These are phyloP conservation scores for Colletotrichum graminicola DNA, from an alignment of 2,329 filamentous ascomycete genomes.

Conservation along the genomic window DNA sequence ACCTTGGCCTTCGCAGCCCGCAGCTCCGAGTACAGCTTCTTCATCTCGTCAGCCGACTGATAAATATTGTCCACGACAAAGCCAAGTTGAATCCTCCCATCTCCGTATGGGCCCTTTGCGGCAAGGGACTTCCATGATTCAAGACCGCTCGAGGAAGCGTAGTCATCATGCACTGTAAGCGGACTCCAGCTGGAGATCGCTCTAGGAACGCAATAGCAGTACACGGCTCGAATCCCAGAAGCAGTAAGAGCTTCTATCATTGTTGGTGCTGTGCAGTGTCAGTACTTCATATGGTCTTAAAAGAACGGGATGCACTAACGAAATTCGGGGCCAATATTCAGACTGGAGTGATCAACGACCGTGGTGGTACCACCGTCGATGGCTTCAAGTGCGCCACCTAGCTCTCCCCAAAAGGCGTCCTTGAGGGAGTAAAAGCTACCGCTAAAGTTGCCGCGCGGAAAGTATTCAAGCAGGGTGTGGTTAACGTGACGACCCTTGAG, in stretches of 20 bases:
- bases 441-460: slow-evolving; percentile 47
- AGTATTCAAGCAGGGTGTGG: slow-evolving; percentile 46
- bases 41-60: slow-evolving; percentile 52
- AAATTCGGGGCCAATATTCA: slow-evolving; percentile 32
- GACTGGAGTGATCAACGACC: slow-evolving; percentile 39
- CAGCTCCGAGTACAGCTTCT: slow-evolving; percentile 53
- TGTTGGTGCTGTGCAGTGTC: slow-evolving; percentile 44
- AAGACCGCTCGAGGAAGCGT: slow-evolving; percentile 54
- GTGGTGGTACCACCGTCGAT: slow-evolving; percentile 59
- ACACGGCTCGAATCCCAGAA: slow-evolving; percentile 61
- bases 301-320: not conserved
- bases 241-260: slow-evolving; percentile 53
- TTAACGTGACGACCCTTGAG: slow-evolving; percentile 47
- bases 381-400: slow-evolving; percentile 55
- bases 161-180: slow-evolving; percentile 45
- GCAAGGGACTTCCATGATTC: slow-evolving; percentile 46
- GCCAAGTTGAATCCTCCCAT: slow-evolving; percentile 54
- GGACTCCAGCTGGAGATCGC: slow-evolving; percentile 49
- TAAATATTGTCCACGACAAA: slow-evolving; percentile 59
- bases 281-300: fast-evolving
- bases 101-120: slow-evolving; percentile 37
- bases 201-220: slow-evolving; percentile 55
- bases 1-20: slow-evolving; percentile 52
- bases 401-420: slow-evolving; percentile 62
- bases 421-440: slow-evolving; percentile 42